phyloP scores from a whole-genome alignment of 2,329 filamentous ascomycete genomes.

The Aspergillus candidus region DNA sequence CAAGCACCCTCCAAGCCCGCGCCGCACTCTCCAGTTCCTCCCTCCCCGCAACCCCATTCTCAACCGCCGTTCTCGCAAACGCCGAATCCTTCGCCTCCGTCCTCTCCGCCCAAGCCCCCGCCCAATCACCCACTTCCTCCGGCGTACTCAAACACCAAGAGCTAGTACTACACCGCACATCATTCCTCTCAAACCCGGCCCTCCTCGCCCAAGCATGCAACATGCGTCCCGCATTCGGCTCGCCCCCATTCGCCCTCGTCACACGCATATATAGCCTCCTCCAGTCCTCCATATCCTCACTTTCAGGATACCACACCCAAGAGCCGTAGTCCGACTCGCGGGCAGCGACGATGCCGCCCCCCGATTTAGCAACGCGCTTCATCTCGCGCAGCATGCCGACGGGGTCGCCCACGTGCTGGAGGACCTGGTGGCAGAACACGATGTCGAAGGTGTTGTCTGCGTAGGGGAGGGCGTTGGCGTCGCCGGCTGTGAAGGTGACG shows the following conservation, averaged over 20 bases:
- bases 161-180: conserved; percentile 18
- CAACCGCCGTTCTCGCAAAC: conserved; percentile 22
- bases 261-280: background rate
- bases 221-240: conserved; percentile 7
- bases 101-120: conserved; percentile 24
- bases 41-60: conserved; percentile 18
- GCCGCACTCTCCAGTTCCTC: conserved; percentile 27
- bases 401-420: conserved; percentile 50
- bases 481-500: conserved; percentile 26
- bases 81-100: conserved; percentile 12
- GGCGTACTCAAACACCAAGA: conserved; percentile 25
- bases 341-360: conserved; percentile 25
- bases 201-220: conserved; percentile 26
- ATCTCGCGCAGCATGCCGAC: conserved; percentile 47
- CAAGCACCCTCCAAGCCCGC: conserved; percentile 26
- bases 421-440: conserved; percentile 52
- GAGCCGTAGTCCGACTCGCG: background rate
- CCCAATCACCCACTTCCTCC: conserved; percentile 25
- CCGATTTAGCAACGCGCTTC: conserved; percentile 45
- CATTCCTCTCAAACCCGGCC: conserved; percentile 19
- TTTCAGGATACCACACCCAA: background rate
- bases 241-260: background rate
- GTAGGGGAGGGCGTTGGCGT: conserved; percentile 36
- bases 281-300: background rate
- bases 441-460: conserved; percentile 49